Percentiles rank a stretch among this genome's conserved stretches.
Evolutionary conservation across 495 filamentous ascomycete species (phyloP).

Genomic region (Neurospora sp.): DNA sequence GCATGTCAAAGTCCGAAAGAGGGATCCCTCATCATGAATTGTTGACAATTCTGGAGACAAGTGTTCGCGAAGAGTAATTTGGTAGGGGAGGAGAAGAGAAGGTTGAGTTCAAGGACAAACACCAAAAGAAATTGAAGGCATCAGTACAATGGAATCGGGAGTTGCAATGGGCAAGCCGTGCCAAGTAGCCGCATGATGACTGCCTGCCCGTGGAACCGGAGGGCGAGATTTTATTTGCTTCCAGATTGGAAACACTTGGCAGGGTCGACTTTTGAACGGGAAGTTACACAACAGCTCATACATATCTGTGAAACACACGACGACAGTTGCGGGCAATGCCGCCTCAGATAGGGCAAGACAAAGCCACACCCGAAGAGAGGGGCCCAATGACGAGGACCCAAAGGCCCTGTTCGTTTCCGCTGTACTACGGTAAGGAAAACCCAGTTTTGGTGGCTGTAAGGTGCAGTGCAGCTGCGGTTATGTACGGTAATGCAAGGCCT

Average conservation of each 20-base stretch:
- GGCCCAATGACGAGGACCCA: too few species aligned
- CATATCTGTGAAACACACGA: neutral
- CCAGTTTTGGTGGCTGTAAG: too few species aligned
- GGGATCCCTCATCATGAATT: too few species aligned
- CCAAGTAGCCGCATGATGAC: neutral
- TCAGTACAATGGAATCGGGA: neutral
- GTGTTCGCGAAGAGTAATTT: neutral
- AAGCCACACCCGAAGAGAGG: neutral
- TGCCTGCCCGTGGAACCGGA: neutral
- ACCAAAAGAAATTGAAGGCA: too few species aligned
- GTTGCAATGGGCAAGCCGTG: neutral
- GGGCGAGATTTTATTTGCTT: neutral
- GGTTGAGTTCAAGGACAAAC: neutral
- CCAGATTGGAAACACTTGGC: neutral
- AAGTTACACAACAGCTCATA: neutral
- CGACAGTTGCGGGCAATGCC: neutral
- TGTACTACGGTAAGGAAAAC: too few species aligned
- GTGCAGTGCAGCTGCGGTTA: too few species aligned
- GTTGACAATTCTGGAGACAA: too few species aligned
- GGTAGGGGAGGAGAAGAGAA: neutral
- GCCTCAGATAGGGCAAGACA: neutral
- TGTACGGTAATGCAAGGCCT: too few species aligned
- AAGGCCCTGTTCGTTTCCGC: neutral
- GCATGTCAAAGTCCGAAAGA: neutral
- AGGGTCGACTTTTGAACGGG: neutral